These are phyloP conservation scores for Cladobotryum mycophilum DNA, from an alignment of 2,329 filamentous ascomycete species.

Conservation along the genomic window DNA sequence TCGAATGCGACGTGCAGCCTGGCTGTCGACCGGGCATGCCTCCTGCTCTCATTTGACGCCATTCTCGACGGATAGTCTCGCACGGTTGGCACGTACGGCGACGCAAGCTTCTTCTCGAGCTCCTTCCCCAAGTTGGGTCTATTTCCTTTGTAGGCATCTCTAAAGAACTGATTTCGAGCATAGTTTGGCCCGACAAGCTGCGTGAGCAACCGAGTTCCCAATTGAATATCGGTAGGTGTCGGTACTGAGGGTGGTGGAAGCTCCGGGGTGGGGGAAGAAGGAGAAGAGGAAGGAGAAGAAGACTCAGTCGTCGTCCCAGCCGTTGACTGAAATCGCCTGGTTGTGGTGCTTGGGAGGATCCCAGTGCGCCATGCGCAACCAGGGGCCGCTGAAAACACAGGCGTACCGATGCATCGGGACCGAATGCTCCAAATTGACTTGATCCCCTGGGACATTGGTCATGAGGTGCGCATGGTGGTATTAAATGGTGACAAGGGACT, in stretches of 20 bases:
- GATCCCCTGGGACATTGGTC: constrained; percentile 42
- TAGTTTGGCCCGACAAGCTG: constrained; percentile 10
- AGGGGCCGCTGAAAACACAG: constrained; percentile 17
- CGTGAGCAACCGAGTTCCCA: background rate
- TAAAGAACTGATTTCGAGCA: constrained; percentile 23
- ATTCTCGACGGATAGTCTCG: constrained; percentile 22
- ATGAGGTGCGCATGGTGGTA: constrained; percentile 31
- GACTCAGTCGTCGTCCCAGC: background rate
- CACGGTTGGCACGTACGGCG: constrained; percentile 22
- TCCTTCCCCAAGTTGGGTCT: constrained; percentile 15
- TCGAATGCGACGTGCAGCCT: constrained; percentile 33
- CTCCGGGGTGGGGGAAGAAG: background rate
- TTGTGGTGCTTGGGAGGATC: background rate
- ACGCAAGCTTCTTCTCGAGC: constrained; percentile 17
- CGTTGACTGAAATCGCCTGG: background rate
- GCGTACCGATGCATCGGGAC: constrained; percentile 25
- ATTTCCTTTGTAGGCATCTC: constrained; percentile 22
- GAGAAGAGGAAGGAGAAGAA: background rate
- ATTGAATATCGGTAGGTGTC: constrained; percentile 9
- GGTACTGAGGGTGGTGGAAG: background rate
- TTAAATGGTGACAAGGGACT: background rate
- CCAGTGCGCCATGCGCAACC: constrained; percentile 11
- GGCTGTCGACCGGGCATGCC: constrained; percentile 19
- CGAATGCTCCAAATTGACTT: constrained; percentile 37
- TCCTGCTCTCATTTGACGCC: constrained; percentile 19